A percentile compares a stretch with the other conserved stretches of the same genome.
Conservation (phyloP, 225 moss, liverwort and hornwort species). For the Ulota crispa region DNA sequence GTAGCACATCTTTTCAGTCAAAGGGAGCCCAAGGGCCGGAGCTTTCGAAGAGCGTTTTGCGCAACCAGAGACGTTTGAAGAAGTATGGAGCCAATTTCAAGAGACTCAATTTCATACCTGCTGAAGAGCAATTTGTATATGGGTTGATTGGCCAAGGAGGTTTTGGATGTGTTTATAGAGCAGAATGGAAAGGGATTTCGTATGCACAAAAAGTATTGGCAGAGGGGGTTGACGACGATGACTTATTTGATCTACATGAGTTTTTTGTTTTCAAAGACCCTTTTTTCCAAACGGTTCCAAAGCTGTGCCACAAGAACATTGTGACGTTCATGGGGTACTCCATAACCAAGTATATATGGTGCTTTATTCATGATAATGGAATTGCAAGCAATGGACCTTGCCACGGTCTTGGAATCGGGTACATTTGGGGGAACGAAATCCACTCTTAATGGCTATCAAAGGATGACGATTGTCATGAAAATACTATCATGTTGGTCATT, state of each 20-base stretch:
- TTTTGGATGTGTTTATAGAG: background rate
- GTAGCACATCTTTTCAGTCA: accelerated
- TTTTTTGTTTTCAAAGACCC: too few relatives aligned
- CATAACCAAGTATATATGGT: too few relatives aligned
- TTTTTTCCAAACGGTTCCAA: background rate
- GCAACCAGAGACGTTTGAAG: accelerated
- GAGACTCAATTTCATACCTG: background rate
- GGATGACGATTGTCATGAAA: too few relatives aligned
- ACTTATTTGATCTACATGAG: too few relatives aligned
- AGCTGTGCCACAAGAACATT: background rate
- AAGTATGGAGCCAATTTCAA: accelerated
- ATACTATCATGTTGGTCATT: too few relatives aligned
- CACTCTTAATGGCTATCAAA: background rate
- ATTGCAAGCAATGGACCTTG: background rate
- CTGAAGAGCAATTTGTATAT: background rate
- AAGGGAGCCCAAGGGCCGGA: background rate
- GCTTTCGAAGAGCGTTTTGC: background rate
- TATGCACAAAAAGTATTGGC: background rate
- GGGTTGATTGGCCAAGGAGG: accelerated
- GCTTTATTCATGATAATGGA: background rate
- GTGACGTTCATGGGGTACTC: background rate
- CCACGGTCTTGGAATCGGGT: background rate
- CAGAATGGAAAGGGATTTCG: background rate
- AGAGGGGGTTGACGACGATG: too few relatives aligned
- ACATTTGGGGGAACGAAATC: background rate